Percentiles rank a stretch among this genome's conserved stretches.
These are phyloP conservation scores for Colletotrichum navitas DNA, from an alignment of 2,329 filamentous ascomycete genomes.

Conservation along the genomic window DNA sequence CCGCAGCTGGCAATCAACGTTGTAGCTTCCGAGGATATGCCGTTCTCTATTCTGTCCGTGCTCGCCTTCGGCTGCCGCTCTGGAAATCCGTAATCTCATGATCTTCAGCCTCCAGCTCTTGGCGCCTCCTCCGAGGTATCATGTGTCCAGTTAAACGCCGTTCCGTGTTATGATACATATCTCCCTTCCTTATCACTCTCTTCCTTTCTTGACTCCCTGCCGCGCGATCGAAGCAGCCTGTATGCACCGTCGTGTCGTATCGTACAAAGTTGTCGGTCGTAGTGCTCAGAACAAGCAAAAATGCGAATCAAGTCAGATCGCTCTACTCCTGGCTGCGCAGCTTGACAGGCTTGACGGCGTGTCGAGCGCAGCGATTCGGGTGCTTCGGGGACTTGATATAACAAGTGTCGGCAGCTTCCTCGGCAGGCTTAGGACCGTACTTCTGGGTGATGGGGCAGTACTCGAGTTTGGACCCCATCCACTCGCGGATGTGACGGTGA, in stretches of 20 bases:
- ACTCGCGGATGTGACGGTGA: slow-evolving; percentile 71
- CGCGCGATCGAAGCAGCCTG: background rate
- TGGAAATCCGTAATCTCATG: background rate
- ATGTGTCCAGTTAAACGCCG: background rate
- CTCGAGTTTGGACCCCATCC: slow-evolving; percentile 69
- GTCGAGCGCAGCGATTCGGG: slow-evolving; percentile 69
- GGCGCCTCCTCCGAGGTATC: background rate
- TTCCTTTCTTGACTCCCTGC: background rate
- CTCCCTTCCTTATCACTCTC: background rate
- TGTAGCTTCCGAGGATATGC: background rate
- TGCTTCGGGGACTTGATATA: slow-evolving; percentile 72
- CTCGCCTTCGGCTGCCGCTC: background rate
- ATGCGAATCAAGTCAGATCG: background rate
- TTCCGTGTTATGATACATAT: slow-evolving; percentile 2
- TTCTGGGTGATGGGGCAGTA: slow-evolving; percentile 72
- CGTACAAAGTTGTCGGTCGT: background rate
- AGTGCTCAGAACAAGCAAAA: slow-evolving; percentile 6
- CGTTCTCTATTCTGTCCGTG: background rate
- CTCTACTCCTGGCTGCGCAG: background rate
- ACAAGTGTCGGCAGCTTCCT: slow-evolving; percentile 64
- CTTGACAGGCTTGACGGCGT: slow-evolving; percentile 51
- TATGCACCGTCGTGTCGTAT: background rate
- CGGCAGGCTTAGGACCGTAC: slow-evolving; percentile 63
- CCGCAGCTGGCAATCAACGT: background rate
- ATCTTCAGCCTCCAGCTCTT: background rate